These are phyloP conservation scores for Cercospora nicotianae DNA, from an alignment of 2,329 filamentous ascomycete species.

Conservation along the genomic window DNA sequence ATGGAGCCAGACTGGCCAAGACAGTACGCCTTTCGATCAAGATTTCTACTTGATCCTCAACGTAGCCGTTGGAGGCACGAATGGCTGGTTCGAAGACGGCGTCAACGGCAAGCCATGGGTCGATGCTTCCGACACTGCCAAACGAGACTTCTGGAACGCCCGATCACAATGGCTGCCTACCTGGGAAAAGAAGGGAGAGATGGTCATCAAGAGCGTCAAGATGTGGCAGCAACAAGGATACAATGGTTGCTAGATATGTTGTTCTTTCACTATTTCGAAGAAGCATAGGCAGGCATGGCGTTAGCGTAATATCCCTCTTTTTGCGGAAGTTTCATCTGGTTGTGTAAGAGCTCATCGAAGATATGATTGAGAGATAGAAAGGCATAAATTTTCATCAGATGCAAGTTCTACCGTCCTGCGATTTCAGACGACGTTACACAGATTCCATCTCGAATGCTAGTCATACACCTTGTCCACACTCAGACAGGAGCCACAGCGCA, in stretches of 20 bases:
- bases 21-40: constrained; percentile 44
- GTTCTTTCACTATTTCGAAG: neutral
- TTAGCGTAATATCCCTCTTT: constrained; percentile 10
- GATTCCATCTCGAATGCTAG: neutral
- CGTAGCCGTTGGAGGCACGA: constrained; percentile 43
- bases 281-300: constrained; percentile 6
- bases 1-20: constrained; percentile 40
- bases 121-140: constrained; percentile 64
- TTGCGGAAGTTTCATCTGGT: neutral
- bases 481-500: neutral
- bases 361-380: constrained; percentile 9
- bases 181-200: constrained; percentile 43
- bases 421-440: neutral
- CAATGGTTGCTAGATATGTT: constrained; percentile 44
- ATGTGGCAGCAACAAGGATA: constrained; percentile 53
- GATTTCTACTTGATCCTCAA: constrained; percentile 46
- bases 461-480: neutral
- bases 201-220: constrained; percentile 43
- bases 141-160: constrained; percentile 72
- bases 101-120: constrained; percentile 75
- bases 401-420: neutral
- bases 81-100: constrained; percentile 77
- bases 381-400: neutral
- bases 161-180: constrained; percentile 41
- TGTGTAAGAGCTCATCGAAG: constrained; percentile 12